Evolutionary conservation across 495 filamentous ascomycete genomes (phyloP), one percentile per base, ranked within the genome.

Genomic region (Xylaria longipes): DNA sequence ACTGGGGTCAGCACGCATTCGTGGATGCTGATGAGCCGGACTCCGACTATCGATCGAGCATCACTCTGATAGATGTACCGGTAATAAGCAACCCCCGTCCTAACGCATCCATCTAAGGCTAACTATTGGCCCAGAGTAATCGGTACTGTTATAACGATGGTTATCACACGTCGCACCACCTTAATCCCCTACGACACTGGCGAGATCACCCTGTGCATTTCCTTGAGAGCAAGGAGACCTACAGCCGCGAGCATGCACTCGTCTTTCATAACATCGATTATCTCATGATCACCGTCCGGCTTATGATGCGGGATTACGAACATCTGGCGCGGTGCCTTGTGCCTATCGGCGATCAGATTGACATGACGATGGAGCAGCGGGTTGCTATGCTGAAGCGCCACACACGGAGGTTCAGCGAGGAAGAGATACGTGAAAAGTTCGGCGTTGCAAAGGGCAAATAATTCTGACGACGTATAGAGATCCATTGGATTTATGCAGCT

Each of bases 81-180:
- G 91, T 93, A 84, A 79, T 88, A 82, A 65, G 41, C 46, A n/a
- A 54, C 0, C 33, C 27, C 6, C 5, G 4, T 22, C 9, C 57
- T 43, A 27, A 6, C 0, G 25, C 11, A 29, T 35, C 6, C 1
- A 6, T 46, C 68, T 73, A 52, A 72, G 48, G 48, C 29, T 74
- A 14, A 52, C 57, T 43, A 7, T 62, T 20, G 15, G 87, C 17
- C 14, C 43, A 80, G 90, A 89, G 85, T 72, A 93, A 93, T 79
- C 87, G 91, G 29, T 89, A 88, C 81, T 92, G 89, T 74, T 93
- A 87, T 83, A 93, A 93, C 76, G 91, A 93, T 76, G 91, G 91
- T 65, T 93, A 92, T 78, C 91, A 93, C 78, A 92, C 91, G 45
- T 91, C 91, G 11, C 91, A 93, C 77, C 91, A 93, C 76, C 84